Evolutionary conservation across 805 yeast species (phyloP).

Genomic region (Candida namnaoensis): DNA sequence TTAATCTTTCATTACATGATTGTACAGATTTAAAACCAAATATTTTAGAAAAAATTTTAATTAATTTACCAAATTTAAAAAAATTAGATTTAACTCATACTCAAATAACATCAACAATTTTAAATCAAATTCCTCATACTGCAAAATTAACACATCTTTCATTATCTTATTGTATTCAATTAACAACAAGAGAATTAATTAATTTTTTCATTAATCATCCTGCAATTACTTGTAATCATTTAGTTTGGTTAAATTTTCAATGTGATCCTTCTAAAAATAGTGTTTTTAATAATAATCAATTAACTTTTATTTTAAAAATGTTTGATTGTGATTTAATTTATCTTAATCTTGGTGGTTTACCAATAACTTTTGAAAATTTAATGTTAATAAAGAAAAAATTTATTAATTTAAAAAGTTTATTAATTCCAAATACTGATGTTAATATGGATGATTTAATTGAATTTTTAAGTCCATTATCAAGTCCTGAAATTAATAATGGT

Average conservation of each 20-base stretch:
- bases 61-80: conserved; percentile 45
- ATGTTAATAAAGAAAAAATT: conserved; percentile 30
- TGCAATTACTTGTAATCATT: conserved; percentile 35
- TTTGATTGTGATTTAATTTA: conserved; percentile 31
- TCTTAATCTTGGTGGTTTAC: conserved; percentile 60
- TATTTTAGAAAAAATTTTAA: conserved; percentile 48
- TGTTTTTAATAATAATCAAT: conserved; percentile 45
- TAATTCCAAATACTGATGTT: conserved; percentile 25
- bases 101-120: conserved; percentile 55
- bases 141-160: conserved; percentile 70
- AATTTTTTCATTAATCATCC: conserved; percentile 69
- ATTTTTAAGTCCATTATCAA: conserved; percentile 21
- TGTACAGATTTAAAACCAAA: conserved; percentile 67
- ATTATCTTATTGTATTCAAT: conserved; percentile 51
- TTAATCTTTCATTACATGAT: conserved; percentile 68
- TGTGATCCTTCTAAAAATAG: conserved; percentile 56
- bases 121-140: conserved; percentile 43
- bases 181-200: conserved; percentile 65
- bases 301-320: conserved; percentile 32
- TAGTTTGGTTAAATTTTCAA: conserved; percentile 61
- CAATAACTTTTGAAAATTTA: conserved; percentile 31
- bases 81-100: conserved; percentile 80
- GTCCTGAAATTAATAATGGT: too few species aligned
- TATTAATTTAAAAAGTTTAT: conserved; percentile 25
- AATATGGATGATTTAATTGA: conserved; percentile 23